Conservation (phyloP, 257 asterid genomes). For the Solanum medicagineum region DNA sequence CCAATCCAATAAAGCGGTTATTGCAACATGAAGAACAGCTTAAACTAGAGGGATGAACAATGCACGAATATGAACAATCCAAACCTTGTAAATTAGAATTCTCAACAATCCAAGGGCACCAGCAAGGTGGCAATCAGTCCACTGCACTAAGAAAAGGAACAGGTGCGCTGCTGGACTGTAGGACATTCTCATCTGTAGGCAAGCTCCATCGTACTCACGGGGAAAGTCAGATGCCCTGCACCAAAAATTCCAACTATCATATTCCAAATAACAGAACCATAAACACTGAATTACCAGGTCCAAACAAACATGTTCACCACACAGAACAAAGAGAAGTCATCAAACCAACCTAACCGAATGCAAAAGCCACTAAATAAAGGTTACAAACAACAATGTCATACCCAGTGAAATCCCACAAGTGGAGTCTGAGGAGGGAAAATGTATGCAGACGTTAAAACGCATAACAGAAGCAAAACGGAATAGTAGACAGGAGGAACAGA, state of each 20-base stretch:
- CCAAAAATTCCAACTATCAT: neutral
- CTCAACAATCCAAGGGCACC: constrained; percentile 94
- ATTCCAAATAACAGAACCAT: neutral
- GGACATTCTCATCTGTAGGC: constrained; percentile 92
- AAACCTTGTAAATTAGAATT: constrained; percentile 79
- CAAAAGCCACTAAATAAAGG: neutral
- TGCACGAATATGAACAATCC: neutral
- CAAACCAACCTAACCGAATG: neutral
- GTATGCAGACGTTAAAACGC: too few species aligned
- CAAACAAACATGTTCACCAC: neutral
- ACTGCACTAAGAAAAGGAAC: constrained; percentile 80
- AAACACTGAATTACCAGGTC: neutral
- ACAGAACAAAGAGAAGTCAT: neutral
- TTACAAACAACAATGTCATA: too few species aligned
- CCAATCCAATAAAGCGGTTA: neutral
- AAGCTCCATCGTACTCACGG: constrained; percentile 82
- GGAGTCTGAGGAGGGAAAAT: too few species aligned
- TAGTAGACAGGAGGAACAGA: neutral
- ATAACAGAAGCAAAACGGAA: neutral
- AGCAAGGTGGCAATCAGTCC: constrained; percentile 93
- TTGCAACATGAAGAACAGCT: neutral
- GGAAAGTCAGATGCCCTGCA: constrained; percentile 87
- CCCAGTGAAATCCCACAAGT: too few species aligned
- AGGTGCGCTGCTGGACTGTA: constrained; percentile 92
- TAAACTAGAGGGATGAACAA: neutral